These are phyloP conservation scores for Phytophthora hibernalis DNA, from an alignment of 352 stramenopile genomes.

Conservation along the genomic window DNA sequence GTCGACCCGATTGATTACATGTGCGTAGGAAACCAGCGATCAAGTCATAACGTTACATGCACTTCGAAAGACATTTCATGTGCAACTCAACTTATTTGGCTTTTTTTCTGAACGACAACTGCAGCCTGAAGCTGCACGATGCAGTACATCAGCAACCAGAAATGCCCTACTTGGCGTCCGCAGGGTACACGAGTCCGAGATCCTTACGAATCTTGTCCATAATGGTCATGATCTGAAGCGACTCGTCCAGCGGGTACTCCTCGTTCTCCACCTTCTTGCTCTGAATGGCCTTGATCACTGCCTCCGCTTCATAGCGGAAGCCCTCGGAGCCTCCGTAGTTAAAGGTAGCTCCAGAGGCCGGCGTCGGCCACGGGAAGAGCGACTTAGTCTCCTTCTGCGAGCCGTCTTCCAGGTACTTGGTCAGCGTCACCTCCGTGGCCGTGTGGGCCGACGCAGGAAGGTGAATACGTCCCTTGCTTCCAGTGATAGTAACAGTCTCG, in stretches of 20 bases:
- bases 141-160: neutral
- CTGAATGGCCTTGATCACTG: conserved; percentile 66
- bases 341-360: conserved; percentile 56
- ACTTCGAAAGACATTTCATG: too few species aligned
- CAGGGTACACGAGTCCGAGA: conserved; percentile 52
- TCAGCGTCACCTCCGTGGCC: conserved; percentile 51
- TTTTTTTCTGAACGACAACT: neutral
- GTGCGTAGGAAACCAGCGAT: neutral
- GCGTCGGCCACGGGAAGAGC: conserved; percentile 49
- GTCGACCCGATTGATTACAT: too few species aligned
- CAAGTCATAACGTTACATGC: too few species aligned
- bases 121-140: neutral
- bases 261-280: conserved; percentile 46
- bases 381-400: conserved; percentile 39
- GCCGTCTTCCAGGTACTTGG: conserved; percentile 17
- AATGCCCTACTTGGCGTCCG: conserved; percentile 25
- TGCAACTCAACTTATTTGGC: neutral
- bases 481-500: conserved; percentile 77
- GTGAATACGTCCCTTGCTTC: conserved; percentile 67
- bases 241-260: conserved; percentile 63
- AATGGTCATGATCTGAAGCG: conserved; percentile 57
- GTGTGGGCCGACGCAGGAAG: conserved; percentile 59
- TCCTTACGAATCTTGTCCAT: conserved; percentile 70
- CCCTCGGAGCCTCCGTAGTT: conserved; percentile 57
- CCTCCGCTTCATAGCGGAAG: conserved; percentile 78